Base-by-base conservation (phyloP, 805 yeast species). In the Lipomyces kockii region DNA sequence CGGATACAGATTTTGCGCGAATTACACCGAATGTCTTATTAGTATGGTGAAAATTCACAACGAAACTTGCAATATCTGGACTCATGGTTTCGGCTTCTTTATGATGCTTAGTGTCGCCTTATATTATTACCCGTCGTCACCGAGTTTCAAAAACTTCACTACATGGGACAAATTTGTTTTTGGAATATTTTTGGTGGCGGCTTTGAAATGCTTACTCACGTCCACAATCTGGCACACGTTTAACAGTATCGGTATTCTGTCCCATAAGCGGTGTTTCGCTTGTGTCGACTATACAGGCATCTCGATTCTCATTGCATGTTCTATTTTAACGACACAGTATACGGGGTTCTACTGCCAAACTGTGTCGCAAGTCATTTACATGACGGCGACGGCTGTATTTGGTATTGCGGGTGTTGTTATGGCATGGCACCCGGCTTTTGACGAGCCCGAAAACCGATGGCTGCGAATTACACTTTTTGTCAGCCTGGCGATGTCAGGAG, bases 221-320 rank as follows among this genome's bases (percentile, higher is more conserved):
- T 92, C 97, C 0, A 86, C 88, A 1, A 79, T 89, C 54, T 94
- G 98, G 98, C 99, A 94, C 78, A 90, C 98, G 2, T 93, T 92
- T 78, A 86, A 89, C 67, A 88, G 92, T 69, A 90, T 92, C 71
- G 86, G 94, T 20, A 83, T 84, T 61, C 78, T 89, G 57, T 74
- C 72, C 25, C 70, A 71, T 53, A 84, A 97, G 76, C 83, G 87
- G 71, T 85, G 86, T 62, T 91, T 90, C 79, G 97, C 97, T 0
- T 95, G 99, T 78, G 87, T 93, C 55, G 99, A 94, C 80, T 94
- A 94, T 78, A 89, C 97, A 6, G 99, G 99, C 1, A 94, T 94
- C 72, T 92, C 98, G 0, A 84, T 92, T 14, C 81, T 95, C 71
- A 93, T 94, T 73, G 89, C 97, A 0, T 94, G 97, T 17, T 90